These are phyloP conservation scores for Trametes sanguinea DNA, from an alignment of 768 basidiomycete species.

Conservation along the genomic window DNA sequence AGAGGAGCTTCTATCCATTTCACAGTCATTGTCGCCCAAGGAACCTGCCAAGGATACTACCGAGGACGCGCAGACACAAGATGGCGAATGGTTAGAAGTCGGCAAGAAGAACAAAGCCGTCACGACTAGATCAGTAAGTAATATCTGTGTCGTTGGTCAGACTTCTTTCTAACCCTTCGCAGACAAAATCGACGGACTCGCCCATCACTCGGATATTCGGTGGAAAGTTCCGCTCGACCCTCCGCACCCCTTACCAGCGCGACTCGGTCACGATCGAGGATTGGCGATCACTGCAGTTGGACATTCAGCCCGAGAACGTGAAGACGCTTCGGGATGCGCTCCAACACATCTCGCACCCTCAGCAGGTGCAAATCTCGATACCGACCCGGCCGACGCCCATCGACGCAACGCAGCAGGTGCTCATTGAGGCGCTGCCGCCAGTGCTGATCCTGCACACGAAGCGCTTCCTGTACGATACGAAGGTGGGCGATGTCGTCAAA, in stretches of 20 bases:
- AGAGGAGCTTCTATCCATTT: slow-evolving; percentile 81
- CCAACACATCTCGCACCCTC: slow-evolving; percentile 72
- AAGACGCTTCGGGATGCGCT: slow-evolving; percentile 84
- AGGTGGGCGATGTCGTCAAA: slow-evolving; percentile 79
- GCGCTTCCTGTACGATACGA: slow-evolving; percentile 83
- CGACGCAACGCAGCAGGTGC: slow-evolving; percentile 72
- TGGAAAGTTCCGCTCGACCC: slow-evolving; percentile 84
- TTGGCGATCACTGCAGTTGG: slow-evolving; percentile 85
- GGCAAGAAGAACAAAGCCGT: slow-evolving; percentile 83
- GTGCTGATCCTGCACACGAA: slow-evolving; percentile 89
- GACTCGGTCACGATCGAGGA: slow-evolving; percentile 91
- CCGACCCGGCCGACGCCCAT: slow-evolving; percentile 56
- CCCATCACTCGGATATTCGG: slow-evolving; percentile 93
- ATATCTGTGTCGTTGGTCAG: slow-evolving; percentile 14
- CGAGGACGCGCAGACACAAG: slow-evolving; percentile 42
- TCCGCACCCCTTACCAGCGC: slow-evolving; percentile 77
- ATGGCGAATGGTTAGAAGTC: slow-evolving; percentile 90
- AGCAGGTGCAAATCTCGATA: slow-evolving; percentile 73
- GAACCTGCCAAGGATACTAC: slow-evolving; percentile 25
- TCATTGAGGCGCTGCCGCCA: slow-evolving; percentile 81
- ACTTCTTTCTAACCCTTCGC: not conserved
- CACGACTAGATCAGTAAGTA: slow-evolving; percentile 73
- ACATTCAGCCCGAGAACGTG: slow-evolving; percentile 83
- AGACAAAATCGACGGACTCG: slow-evolving; percentile 82
- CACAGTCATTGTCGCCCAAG: slow-evolving; percentile 47